Evolutionary conservation across 1,284 basidiomycete species (phyloP).

Genomic region (Rhodotorula glutinis): DNA sequence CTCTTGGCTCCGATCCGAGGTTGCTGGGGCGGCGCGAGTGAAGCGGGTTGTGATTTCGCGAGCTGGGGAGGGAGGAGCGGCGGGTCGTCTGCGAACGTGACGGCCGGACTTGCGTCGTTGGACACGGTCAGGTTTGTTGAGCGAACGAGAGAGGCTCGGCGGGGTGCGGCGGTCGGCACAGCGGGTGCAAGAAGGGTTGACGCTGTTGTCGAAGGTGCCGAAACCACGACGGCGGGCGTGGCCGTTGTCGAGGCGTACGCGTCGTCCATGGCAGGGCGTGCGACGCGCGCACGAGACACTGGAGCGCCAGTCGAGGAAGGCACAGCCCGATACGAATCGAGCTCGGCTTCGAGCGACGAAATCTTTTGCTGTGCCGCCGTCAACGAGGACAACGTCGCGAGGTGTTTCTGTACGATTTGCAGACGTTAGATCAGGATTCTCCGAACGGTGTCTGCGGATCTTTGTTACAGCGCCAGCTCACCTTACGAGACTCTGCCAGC

Average conservation of each 20-base stretch:
- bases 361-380: conserved; percentile 9
- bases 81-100: neutral
- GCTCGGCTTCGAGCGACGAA: conserved; percentile 21
- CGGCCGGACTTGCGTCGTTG: neutral
- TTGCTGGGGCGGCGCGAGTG: too few relatives aligned
- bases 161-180: neutral
- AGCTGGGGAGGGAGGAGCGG: conserved; percentile 10
- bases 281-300: conserved; percentile 4
- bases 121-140: neutral
- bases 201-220: neutral
- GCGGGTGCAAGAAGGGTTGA: neutral
- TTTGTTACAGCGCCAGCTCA: neutral
- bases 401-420: conserved; percentile 30
- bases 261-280: conserved; percentile 9
- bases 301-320: neutral
- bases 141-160: neutral
- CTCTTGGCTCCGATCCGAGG: neutral
- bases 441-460: too few relatives aligned
- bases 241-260: neutral
- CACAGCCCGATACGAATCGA: conserved; percentile 27
- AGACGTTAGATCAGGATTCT: too few relatives aligned
- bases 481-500: conserved; percentile 24
- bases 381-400: conserved; percentile 21
- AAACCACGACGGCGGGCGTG: neutral
- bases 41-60: conserved; percentile 6